Evolutionary conservation across 202 grass and related monocot species (phyloP).

Genomic region (Bolboschoenoplectus hybrid): DNA sequence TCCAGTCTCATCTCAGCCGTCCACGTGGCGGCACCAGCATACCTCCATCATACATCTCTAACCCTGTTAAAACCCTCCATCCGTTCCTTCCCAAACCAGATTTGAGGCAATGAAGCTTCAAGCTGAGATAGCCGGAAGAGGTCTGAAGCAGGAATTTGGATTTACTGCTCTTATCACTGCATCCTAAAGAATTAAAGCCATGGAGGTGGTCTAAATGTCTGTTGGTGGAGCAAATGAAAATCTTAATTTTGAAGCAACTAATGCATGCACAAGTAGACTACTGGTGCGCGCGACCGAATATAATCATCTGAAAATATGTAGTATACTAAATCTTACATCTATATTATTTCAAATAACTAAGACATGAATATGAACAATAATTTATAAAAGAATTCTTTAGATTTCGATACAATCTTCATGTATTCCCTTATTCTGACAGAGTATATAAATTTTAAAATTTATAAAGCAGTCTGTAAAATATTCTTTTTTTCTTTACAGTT

Average conservation of each 20-base stretch:
- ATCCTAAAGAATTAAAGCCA: constrained; percentile 31
- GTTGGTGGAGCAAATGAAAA: constrained; percentile 50
- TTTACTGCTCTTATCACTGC: constrained; percentile 52
- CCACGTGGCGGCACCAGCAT: too few species aligned
- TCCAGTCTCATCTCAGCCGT: too few species aligned
- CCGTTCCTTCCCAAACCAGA: too few species aligned
- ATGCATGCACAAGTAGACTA: neutral
- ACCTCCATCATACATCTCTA: too few species aligned
- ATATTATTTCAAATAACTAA: neutral
- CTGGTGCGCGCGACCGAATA: neutral
- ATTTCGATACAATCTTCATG: constrained; percentile 3
- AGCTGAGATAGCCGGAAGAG: constrained; percentile 58
- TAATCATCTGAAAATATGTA: neutral
- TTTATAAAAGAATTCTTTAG: neutral
- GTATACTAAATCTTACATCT: neutral
- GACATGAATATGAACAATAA: neutral
- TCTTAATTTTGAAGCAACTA: neutral
- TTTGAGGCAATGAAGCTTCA: constrained; percentile 50
- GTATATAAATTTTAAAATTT: neutral
- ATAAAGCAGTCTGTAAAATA: neutral
- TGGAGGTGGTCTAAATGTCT: constrained; percentile 47
- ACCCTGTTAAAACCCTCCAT: too few species aligned
- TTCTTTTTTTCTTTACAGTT: neutral
- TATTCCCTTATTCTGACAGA: neutral
- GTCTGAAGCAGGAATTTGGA: constrained; percentile 37